Base-by-base conservation (phyloP, 176 grass and related monocot genomes). In the Aechmea fasciata region DNA sequence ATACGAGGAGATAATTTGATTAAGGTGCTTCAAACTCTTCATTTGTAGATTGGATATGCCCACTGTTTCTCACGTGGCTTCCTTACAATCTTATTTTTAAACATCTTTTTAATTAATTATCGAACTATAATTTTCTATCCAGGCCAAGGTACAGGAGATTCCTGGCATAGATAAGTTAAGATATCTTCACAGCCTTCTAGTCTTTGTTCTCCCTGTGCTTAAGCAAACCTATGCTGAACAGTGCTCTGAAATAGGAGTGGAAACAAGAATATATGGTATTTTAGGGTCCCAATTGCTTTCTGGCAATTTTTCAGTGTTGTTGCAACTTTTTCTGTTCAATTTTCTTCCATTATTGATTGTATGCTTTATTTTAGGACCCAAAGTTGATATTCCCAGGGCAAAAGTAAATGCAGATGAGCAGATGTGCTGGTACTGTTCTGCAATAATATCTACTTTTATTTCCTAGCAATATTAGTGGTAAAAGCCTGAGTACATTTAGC, bases 171-270 rank as follows among this genome's bases (percentile, higher is more conserved):
- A 88, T 73, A 99, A 99, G 84, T 82, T 99, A 78, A 84, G 73
- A 76, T 90, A 99, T 89, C 94, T 99, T 72, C 94, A 99, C 78
- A 88, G 82, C 52, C 82, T 99, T 83, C 76, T 99, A 82, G 80
- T 59, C 4, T 87, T 73, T 83, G 79, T 93, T 77, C 89, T 99
- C 79, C 94, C 94, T 50, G 72, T 92, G 52, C 80, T 99, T 57
- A 93, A 93, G 75, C 79, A 85, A 71, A 87, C 90, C 51, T 93
- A 93, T 77, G 74, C 74, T 17, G 79, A 87, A 53, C 89, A 99
- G 50, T 99, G 89, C 78, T 82, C 85, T 70, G 94, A 99, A 80
- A 99, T 99, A 77, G 89, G 87, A 63, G 74, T 93, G 69, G 89
- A 99, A 75, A 89, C 89, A 69, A 93, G 80, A 85, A 73, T 80